These are phyloP conservation scores for slime mould (Dictyostelium discoideum) DNA, from an alignment of 78 protist species.

Conservation along the genomic window dicty_2.7 NC_007089.4:635001-635500, in stretches of 20 bases:
- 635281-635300: constrained; percentile 91
- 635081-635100: constrained; percentile 95
- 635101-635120: constrained; percentile 98
- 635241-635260: constrained; percentile 94
- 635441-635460: constrained; percentile 95
- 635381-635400: constrained; percentile 40
- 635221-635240: constrained; percentile 96
- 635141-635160: constrained; percentile 88
- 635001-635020: constrained; percentile 87
- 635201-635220: constrained; percentile 99
- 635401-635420: constrained; percentile 36
- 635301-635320: constrained; percentile 96
- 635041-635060: constrained; percentile 93
- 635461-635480: constrained; percentile 96
- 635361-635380: constrained; percentile 55
- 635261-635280: constrained; percentile 88
- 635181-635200: constrained; percentile 99
- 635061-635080: constrained; percentile 93
- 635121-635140: constrained; percentile 84
- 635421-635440: constrained; percentile 78
- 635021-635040: constrained; percentile 88
- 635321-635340: constrained; percentile 90
- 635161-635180: constrained; percentile 92
- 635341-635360: constrained; percentile 21
- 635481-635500: constrained; percentile 99